A percentile compares a stretch with the other conserved stretches of the same genome.
Evolutionary conservation across 208 protist genomes (phyloP).

Genomic region (Angomonas deanei): DNA sequence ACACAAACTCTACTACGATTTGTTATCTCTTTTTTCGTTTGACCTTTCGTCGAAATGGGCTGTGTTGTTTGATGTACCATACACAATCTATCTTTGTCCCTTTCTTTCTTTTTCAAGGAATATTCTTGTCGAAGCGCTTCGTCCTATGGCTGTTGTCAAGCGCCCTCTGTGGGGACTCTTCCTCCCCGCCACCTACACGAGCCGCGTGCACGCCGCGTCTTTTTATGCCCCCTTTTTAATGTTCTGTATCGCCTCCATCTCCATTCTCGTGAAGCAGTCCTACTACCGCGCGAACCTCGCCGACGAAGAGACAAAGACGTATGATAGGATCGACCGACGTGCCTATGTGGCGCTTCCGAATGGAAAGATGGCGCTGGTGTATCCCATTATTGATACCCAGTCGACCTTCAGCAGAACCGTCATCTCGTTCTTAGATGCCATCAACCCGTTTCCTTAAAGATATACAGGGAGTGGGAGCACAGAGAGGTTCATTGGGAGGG

Average conservation of each 20-base stretch:
- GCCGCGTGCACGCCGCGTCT: conserved; percentile 54
- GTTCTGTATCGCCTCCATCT: conserved; percentile 58
- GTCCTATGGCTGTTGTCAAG: conserved; percentile 55
- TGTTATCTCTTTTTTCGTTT: too few relatives aligned
- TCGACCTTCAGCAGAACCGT: conserved; percentile 64
- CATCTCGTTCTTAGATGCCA: conserved; percentile 76
- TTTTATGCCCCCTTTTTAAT: conserved; percentile 68
- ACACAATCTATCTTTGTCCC: too few relatives aligned
- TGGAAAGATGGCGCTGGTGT: conserved; percentile 87
- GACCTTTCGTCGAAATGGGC: too few relatives aligned
- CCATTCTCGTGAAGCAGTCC: conserved; percentile 81
- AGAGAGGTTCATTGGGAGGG: not conserved
- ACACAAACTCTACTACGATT: not conserved
- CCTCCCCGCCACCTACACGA: conserved; percentile 66
- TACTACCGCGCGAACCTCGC: conserved; percentile 76
- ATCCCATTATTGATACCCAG: conserved; percentile 85
- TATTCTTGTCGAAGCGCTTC: conserved; percentile 7
- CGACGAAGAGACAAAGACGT: conserved; percentile 76
- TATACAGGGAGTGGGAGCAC: not conserved
- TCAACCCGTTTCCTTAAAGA: conserved; percentile 80
- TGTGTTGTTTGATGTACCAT: too few relatives aligned
- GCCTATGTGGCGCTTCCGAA: conserved; percentile 88
- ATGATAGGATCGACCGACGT: conserved; percentile 83
- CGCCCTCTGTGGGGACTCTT: conserved; percentile 75
- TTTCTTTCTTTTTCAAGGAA: conserved; percentile 6